Evolutionary conservation across 805 yeast species (phyloP), one percentile per base, ranked within the genome.

Genomic region (Candida quercuum): DNA sequence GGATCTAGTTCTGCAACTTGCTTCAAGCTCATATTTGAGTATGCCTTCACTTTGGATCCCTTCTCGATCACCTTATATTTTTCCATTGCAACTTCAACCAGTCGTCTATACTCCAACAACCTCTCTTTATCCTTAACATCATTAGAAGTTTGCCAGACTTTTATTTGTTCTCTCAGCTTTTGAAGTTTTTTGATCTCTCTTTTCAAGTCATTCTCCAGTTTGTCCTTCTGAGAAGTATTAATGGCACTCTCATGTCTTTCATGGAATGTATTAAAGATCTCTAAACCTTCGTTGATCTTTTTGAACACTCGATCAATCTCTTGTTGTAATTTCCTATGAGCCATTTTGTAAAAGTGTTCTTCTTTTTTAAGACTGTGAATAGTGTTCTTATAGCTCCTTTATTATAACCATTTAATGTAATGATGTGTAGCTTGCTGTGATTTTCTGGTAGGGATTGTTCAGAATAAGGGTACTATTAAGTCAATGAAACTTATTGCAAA

Each of bases 121-220:
- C 80, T 72, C 49, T 82, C 85, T 55, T 86, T 93, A 51, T 91
- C 95, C 59, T 94, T 88, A 36, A 89, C 86, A 46, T 89, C 94
- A 51, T 78, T 83, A 46, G 88, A 86, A 16, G 89, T 78, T 58
- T 89, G 70, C 98, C 98, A 91, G 38, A 85, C 85, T 62, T 91
- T 91, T 51, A 91, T 86, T 67, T 88, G 98, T 60, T 91, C 98
- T 56, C 98, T 75, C 47, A 83, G 76, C 56, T 95, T 78, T 58
- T 91, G 99, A 38, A 91, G 71, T 61, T 88, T 91, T 62, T 93
- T 91, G 59, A 93, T 89, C 59, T 93, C 98, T 51, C 91, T 82
- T 64, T 93, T 89, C 57, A 91, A 71, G 57, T 91, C 98, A 38
- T 78, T 72, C 59, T 93, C 98, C 42, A 93, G 69, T 61, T 89